These are phyloP conservation scores for Raffaelea arxii DNA, from an alignment of 2,329 filamentous ascomycete species.

Conservation along the genomic window DNA sequence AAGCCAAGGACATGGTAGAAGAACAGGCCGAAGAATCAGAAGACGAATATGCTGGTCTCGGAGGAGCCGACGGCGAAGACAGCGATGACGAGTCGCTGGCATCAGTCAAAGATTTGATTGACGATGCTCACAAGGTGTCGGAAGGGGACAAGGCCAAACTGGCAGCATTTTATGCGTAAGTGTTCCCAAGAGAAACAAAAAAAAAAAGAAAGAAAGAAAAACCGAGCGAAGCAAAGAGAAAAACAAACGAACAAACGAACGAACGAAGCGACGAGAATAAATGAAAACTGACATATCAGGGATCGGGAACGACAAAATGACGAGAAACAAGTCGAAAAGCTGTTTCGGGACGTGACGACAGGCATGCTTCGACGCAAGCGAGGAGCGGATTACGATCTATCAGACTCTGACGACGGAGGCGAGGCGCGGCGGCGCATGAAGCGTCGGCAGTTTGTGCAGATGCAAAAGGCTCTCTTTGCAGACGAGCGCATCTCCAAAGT, in stretches of 20 bases:
- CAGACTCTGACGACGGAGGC: slow-evolving; percentile 82
- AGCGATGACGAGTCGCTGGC: slow-evolving; percentile 63
- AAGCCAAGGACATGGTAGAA: slow-evolving; percentile 77
- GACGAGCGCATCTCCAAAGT: slow-evolving; percentile 90
- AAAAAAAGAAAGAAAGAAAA: neutral
- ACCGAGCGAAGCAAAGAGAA: neutral
- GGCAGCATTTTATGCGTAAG: slow-evolving; percentile 83
- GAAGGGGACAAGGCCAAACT: slow-evolving; percentile 71
- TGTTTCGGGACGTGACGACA: slow-evolving; percentile 87
- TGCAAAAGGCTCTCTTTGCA: slow-evolving; percentile 77
- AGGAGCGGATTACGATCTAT: slow-evolving; percentile 72
- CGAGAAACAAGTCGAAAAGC: slow-evolving; percentile 79
- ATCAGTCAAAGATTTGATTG: slow-evolving; percentile 78
- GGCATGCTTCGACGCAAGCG: slow-evolving; percentile 79
- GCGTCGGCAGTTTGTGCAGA: slow-evolving; percentile 78
- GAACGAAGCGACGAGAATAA: neutral
- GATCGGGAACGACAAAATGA: slow-evolving; percentile 72
- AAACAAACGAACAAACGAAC: slow-evolving; percentile 1
- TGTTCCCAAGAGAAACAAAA: slow-evolving; percentile 16
- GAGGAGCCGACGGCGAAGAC: slow-evolving; percentile 82
- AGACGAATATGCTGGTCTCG: slow-evolving; percentile 92
- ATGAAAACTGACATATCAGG: slow-evolving; percentile 31
- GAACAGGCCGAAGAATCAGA: slow-evolving; percentile 96
- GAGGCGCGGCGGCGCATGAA: slow-evolving; percentile 72
- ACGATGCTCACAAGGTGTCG: slow-evolving; percentile 66